Base-by-base conservation (phyloP, 192 early-diverging fungal genomes). In the Coemansia sp. region DNA sequence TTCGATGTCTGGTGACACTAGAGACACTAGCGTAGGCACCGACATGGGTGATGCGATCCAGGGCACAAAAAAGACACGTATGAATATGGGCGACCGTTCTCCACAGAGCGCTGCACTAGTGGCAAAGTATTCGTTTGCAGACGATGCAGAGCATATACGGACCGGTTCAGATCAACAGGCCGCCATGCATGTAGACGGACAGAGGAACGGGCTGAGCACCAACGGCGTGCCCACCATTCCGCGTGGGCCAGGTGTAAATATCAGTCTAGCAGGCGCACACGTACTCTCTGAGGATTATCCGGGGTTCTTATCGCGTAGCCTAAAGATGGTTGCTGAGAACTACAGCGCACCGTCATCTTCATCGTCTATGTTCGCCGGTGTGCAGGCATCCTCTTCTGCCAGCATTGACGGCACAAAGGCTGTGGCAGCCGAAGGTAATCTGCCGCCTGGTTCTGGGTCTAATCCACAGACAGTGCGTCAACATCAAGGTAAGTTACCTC, bases 101-200 rank as follows among this genome's bases (percentile, higher is more conserved):
- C 75, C 75, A 13, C 66, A 69, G 45, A 79, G 75, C 56, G 66
- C 65, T 7, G 75, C 75, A 7, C 67, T 79, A 28, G 66, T 64
- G 11, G 75, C 66, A n/a, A 64, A 61, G 48, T 72, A 68, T 52
- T 64, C 75, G 45, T 53, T 64, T 4, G 31, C 59, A 4, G 65
- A 67, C 36, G 50, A 67, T 17, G 48, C 59, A 17, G 69, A 78
- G 28, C 25, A 23, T 19, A 31, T 44, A 3, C 33, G 58, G 10
- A 0, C 22, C 10, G 52, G 58, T 10, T n/a, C 42, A 9, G 58
- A 41, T n/a, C 38, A 55, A 14, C 47, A 42, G 1, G 55, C 48
- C n/a, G 37, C 64, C 61, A 20, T 47, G 10, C 44, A 23, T 22
- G 7, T 47, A 4, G 44, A 47, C 14, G 44, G 44, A 5, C 44